Base-by-base conservation (phyloP, 2,329 filamentous ascomycete species). In the Alternaria gansuensis region DNA sequence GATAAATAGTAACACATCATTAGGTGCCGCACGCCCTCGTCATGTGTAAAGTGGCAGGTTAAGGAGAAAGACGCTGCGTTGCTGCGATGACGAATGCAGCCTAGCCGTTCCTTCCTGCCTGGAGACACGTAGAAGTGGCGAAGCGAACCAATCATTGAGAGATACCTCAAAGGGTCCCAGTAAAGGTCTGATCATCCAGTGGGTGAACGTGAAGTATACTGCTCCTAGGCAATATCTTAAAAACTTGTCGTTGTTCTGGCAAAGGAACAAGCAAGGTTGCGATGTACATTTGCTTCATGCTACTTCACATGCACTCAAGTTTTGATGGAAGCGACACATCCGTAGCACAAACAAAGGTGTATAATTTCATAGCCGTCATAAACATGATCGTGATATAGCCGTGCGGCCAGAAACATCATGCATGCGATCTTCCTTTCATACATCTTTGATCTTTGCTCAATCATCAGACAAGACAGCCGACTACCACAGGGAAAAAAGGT, bases 391-490 rank as follows among this genome's bases (percentile, higher is more conserved):
- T 64, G 40, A 57, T 59, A 57, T 36, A 59, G 63, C 60, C 55
- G 52, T 58, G 56, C 53, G 56, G 56, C 63, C 55, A 51, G 7
- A 23, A 48, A 13, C n/a, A 48, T 48, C 44, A 48, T 48, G 44
- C 36, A 48, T 48, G 44, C 36, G 31, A 48, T 24, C 29, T 36
- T 44, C 55, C 5, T 46, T 63, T 63, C 52, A 57, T 63, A 34
- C 44, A 58, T 66, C 63, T 68, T 66, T 51, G 51, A 44, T 51
- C 59, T 60, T 65, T 54, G 28, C 14, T 48, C 59, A 37, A 54
- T 61, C 46, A 56, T 51, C 43, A 56, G 14, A 39, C 28, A 31
- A 31, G 52, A 48, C 31, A 48, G 29, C 1, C 21, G 31, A 29
- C 5, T 13, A 4, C 29, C 31, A 51, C 23, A 28, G 31, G 24